A percentile compares a stretch with the other conserved stretches of the same genome.
Evolutionary conservation across 1,139 yeast species (phyloP).

Genomic region (Pichia sp.): DNA sequence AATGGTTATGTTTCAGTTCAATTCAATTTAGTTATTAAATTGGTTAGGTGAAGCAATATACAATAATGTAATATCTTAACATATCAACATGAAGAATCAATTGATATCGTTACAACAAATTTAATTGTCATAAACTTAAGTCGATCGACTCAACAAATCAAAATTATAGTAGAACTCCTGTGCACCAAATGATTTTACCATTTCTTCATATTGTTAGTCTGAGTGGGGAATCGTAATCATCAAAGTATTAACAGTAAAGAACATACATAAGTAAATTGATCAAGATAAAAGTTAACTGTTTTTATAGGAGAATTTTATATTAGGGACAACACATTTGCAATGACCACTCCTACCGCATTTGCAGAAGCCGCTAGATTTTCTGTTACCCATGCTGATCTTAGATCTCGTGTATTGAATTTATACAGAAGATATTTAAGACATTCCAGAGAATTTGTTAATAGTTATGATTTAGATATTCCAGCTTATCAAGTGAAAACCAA

Average conservation of each 20-base stretch:
- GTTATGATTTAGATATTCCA: constrained; percentile 79
- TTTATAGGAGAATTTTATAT: background rate
- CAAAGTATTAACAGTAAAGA: background rate
- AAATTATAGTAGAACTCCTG: background rate
- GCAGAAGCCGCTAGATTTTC: constrained; percentile 78
- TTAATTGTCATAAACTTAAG: background rate
- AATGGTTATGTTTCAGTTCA: no score
- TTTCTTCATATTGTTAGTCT: no score
- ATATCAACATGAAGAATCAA: no score
- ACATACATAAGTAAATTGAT: background rate
- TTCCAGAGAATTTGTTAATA: constrained; percentile 45
- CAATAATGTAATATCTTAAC: no score
- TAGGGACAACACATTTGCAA: constrained; percentile 33
- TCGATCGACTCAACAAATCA: background rate
- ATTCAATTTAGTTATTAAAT: no score
- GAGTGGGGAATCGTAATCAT: background rate
- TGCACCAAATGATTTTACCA: background rate
- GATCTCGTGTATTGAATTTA: constrained; percentile 57
- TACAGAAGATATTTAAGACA: constrained; percentile 70
- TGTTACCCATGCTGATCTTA: constrained; percentile 54
- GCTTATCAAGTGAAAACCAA: constrained; percentile 77
- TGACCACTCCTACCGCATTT: constrained; percentile 53
- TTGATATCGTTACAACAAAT: no score
- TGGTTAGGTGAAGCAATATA: no score
- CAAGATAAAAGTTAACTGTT: no score